These are phyloP conservation scores for Quercus cerris DNA, from an alignment of 306 rosid species.

Conservation along the genomic window DNA sequence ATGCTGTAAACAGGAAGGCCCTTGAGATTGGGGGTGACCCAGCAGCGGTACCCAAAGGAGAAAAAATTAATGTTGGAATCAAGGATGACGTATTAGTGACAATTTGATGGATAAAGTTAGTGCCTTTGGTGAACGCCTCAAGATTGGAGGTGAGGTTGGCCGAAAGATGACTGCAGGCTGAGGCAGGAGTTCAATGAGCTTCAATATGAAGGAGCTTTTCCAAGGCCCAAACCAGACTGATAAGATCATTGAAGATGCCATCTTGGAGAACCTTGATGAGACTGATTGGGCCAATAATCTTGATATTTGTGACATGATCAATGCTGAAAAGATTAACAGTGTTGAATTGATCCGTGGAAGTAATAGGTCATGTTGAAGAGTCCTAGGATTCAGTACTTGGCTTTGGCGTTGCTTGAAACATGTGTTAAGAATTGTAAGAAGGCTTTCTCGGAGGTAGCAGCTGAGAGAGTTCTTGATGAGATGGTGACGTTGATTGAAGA, in stretches of 20 bases:
- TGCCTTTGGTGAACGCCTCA: conserved; percentile 75
- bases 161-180: conserved; percentile 74
- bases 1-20: too few species aligned
- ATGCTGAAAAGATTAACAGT: conserved; percentile 34
- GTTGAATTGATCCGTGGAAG: too few species aligned
- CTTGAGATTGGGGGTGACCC: too few species aligned
- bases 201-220: conserved; percentile 84
- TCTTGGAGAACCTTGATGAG: conserved; percentile 74
- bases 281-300: conserved; percentile 97
- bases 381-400: too few species aligned
- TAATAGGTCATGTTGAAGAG: too few species aligned
- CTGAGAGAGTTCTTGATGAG: too few species aligned
- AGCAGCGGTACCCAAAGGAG: too few species aligned
- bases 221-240: conserved; percentile 78
- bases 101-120: conserved; percentile 94
- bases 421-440: too few species aligned
- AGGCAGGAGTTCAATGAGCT: conserved; percentile 80
- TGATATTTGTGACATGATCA: conserved; percentile 82
- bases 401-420: too few species aligned
- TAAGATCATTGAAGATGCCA: conserved; percentile 82
- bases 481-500: too few species aligned
- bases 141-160: conserved; percentile 81
- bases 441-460: too few species aligned
- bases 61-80: too few species aligned
- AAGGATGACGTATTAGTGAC: neutral